Evolutionary conservation across 2,329 filamentous ascomycete species (phyloP).

Genomic region (Didymosphaeria variabile): DNA sequence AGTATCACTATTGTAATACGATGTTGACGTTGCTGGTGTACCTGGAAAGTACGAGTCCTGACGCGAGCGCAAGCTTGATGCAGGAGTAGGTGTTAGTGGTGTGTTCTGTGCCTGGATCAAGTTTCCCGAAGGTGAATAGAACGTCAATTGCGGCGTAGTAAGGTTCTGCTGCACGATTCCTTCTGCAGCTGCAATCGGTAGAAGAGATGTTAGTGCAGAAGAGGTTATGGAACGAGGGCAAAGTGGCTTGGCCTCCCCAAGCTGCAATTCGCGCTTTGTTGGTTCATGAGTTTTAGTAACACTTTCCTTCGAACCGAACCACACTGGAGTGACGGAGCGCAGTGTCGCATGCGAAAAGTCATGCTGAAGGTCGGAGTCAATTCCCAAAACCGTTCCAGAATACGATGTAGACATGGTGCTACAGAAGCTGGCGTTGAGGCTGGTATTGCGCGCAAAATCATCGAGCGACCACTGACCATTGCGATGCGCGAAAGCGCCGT

Average conservation of each 20-base stretch:
- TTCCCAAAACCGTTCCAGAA: constrained; percentile 45
- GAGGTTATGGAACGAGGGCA: constrained; percentile 39
- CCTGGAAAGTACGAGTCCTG: constrained; percentile 17
- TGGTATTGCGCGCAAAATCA: constrained; percentile 28
- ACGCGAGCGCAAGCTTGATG: constrained; percentile 13
- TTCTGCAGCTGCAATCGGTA: constrained; percentile 49
- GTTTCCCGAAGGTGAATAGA: constrained; percentile 47
- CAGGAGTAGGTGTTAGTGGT: constrained; percentile 18
- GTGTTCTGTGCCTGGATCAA: constrained; percentile 40
- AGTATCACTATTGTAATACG: constrained; percentile 21
- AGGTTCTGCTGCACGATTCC: constrained; percentile 44
- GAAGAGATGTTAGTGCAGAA: constrained; percentile 46
- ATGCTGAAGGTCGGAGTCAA: constrained; percentile 45
- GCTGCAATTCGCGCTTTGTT: constrained; percentile 8
- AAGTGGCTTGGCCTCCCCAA: constrained; percentile 8
- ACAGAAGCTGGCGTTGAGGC: constrained; percentile 43
- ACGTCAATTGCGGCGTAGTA: constrained; percentile 40
- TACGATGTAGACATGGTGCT: constrained; percentile 47
- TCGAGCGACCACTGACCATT: constrained; percentile 29
- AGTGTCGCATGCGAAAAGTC: constrained; percentile 22
- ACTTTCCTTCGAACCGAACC: constrained; percentile 31
- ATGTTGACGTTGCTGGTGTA: constrained; percentile 20
- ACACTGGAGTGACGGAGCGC: constrained; percentile 31
- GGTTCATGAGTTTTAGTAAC: not conserved
- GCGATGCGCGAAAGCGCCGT: constrained; percentile 33